phyloP scores from a whole-genome alignment of 2,329 filamentous ascomycete genomes.

The Colletotrichum lentis region DNA sequence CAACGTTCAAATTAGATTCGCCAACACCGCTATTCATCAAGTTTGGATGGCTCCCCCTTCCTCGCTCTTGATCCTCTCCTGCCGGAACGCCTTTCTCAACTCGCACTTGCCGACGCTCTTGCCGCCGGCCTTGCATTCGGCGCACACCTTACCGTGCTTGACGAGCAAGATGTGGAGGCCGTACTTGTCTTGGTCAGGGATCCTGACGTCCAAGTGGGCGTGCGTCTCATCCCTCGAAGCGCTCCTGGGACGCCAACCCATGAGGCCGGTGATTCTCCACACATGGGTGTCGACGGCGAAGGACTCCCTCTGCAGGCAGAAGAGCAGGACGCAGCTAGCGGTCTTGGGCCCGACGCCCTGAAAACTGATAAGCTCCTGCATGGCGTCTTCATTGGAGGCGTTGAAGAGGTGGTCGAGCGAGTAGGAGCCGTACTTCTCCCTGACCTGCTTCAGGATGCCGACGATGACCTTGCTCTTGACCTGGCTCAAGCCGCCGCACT shows the following conservation, averaged over 20 bases:
- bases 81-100: conserved; percentile 51
- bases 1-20: too few species aligned
- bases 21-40: background rate
- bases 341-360: conserved; percentile 64
- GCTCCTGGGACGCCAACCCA: conserved; percentile 57
- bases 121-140: conserved; percentile 56
- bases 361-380: conserved; percentile 60
- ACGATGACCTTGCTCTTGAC: conserved; percentile 80
- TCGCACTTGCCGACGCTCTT: conserved; percentile 51
- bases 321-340: conserved; percentile 61
- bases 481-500: conserved; percentile 73
- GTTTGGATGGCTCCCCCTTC: conserved; percentile 19
- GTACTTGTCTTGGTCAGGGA: conserved; percentile 61
- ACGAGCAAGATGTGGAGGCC: conserved; percentile 59
- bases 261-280: conserved; percentile 56
- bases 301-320: conserved; percentile 57
- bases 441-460: conserved; percentile 70
- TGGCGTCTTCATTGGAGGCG: conserved; percentile 55
- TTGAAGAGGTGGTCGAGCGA: conserved; percentile 60
- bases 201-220: conserved; percentile 57
- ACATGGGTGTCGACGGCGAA: conserved; percentile 65
- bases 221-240: conserved; percentile 57
- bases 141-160: conserved; percentile 56
- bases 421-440: conserved; percentile 53
- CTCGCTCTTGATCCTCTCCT: conserved; percentile 41